These are phyloP conservation scores for Beta vulgaris DNA, from an alignment of 148 eudicot genomes.

Conservation along the genomic window DNA sequence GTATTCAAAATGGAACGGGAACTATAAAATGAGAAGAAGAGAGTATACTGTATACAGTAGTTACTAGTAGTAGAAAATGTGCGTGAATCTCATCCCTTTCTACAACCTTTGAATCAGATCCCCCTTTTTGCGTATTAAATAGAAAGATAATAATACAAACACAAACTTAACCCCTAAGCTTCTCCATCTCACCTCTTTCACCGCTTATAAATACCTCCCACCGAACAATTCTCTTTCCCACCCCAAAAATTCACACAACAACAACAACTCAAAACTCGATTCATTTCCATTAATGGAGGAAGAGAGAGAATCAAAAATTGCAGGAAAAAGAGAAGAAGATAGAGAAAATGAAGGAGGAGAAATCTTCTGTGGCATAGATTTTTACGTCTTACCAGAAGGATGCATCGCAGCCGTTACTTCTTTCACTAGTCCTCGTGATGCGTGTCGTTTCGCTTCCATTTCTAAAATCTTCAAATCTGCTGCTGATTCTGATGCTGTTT, in stretches of 20 bases:
- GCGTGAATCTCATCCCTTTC: slow-evolving; percentile 20
- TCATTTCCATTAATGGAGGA: neutral
- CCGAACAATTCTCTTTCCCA: neutral
- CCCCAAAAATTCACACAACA: neutral
- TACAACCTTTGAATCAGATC: slow-evolving; percentile 29
- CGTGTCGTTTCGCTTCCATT: slow-evolving; percentile 34
- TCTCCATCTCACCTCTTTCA: slow-evolving; percentile 5
- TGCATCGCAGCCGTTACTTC: slow-evolving; percentile 39
- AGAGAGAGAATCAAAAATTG: slow-evolving; percentile 9
- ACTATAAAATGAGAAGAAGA: neutral
- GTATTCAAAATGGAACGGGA: no score
- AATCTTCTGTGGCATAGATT: neutral
- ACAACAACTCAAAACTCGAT: neutral
- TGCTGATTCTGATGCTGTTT: slow-evolving; percentile 48
- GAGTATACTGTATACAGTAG: neutral
- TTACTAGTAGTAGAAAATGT: neutral
- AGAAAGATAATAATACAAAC: no score
- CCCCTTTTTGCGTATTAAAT: neutral
- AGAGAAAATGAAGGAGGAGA: neutral
- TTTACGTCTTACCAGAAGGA: slow-evolving; percentile 42
- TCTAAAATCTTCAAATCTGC: slow-evolving; percentile 43
- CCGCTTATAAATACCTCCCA: slow-evolving; percentile 16
- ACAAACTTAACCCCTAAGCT: slow-evolving; percentile 37
- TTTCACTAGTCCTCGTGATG: slow-evolving; percentile 40
- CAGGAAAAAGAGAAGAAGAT: neutral